phyloP scores from a whole-genome alignment of 148 eudicot genomes.

The Tetragonia tetragonoides region DNA sequence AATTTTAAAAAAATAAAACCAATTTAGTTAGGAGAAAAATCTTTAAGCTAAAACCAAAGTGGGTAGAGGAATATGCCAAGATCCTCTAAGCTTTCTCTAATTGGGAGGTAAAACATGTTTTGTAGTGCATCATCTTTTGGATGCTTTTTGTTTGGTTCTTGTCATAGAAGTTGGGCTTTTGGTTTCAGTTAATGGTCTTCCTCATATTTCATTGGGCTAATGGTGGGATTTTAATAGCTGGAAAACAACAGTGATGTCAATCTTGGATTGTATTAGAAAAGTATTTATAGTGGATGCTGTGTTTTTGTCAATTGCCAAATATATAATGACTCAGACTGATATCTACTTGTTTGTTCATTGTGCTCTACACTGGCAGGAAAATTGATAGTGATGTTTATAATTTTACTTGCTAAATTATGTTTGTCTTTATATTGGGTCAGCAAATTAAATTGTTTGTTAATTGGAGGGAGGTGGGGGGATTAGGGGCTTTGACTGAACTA shows the following conservation, averaged over 20 bases:
- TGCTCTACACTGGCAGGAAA: too few relatives aligned
- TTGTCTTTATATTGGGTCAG: not conserved
- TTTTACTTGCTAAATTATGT: not conserved
- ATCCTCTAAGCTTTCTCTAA: not conserved
- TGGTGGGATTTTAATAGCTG: not conserved
- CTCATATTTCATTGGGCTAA: not conserved
- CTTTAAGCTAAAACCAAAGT: not conserved
- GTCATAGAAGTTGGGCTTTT: not conserved
- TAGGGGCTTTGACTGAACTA: too few relatives aligned
- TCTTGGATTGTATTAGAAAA: not conserved
- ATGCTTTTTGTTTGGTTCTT: conserved; percentile 7
- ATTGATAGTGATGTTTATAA: not conserved
- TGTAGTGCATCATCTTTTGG: not conserved
- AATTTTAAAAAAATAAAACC: too few relatives aligned
- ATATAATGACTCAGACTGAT: not conserved
- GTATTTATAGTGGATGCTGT: not conserved
- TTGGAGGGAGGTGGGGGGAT: not conserved
- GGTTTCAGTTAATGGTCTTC: not conserved
- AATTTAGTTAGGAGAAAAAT: not conserved
- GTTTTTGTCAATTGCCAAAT: not conserved
- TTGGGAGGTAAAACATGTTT: not conserved
- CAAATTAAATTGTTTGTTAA: not conserved
- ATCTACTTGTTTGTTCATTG: not conserved
- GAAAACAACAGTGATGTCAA: not conserved
- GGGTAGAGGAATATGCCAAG: conserved; percentile 11